Evolutionary conservation across 75 land plant species (phyloP).

Genomic region (Selaginella moellendorffii): DNA sequence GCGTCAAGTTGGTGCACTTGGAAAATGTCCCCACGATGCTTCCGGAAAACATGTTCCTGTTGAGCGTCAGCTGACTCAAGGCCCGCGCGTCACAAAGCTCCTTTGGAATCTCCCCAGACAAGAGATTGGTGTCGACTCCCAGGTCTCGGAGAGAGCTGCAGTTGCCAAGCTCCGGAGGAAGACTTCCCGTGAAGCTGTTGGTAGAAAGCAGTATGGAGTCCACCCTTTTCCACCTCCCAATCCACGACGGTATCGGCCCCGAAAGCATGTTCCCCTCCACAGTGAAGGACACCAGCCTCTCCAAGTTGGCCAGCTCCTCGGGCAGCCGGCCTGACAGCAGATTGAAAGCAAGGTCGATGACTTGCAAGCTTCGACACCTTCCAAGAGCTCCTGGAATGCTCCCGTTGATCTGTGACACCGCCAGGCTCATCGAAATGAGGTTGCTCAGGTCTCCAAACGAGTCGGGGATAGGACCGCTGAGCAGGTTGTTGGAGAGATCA

Average conservation of each 20-base stretch:
- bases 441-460: not conserved
- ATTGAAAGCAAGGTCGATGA: conserved; percentile 45
- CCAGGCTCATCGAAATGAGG: not conserved
- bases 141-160: not conserved
- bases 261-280: conserved; percentile 13
- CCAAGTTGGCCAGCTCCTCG: conserved; percentile 19
- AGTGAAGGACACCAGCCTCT: not conserved
- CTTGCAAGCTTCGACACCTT: not conserved
- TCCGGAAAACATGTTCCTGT: conserved; percentile 10
- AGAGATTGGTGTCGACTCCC: not conserved
- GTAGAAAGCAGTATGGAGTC: not conserved
- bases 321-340: conserved; percentile 51
- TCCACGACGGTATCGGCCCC: not conserved
- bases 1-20: not conserved
- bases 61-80: not conserved
- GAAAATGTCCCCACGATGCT: not conserved
- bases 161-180: not conserved
- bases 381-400: not conserved
- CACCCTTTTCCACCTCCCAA: conserved; percentile 1
- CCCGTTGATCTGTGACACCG: not conserved
- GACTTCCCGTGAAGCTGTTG: not conserved
- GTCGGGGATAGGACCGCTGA: conserved; percentile 4
- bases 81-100: not conserved
- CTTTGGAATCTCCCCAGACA: not conserved
- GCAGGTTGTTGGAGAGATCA: conserved; percentile 4